These are phyloP conservation scores for Carallia pectinifolia DNA, from an alignment of 345 rosid species.

Conservation along the genomic window DNA sequence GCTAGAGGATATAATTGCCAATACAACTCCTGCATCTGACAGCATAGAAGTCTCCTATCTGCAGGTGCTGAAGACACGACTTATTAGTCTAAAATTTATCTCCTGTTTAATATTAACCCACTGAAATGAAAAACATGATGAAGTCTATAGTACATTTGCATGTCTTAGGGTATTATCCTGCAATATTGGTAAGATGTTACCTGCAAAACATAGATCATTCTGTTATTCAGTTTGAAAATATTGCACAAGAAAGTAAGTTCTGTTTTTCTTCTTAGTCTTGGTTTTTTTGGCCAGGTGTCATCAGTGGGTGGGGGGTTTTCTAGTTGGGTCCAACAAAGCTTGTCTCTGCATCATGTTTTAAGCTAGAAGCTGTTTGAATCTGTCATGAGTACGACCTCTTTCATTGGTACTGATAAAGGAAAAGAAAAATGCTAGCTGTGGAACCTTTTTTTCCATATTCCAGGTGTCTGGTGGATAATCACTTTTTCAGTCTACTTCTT, in stretches of 20 bases:
- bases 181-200: not conserved
- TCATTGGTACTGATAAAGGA: not conserved
- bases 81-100: too few species aligned
- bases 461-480: constrained; percentile 1
- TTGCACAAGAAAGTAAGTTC: too few species aligned
- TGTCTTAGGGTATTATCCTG: not conserved
- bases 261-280: too few species aligned
- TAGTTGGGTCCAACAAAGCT: too few species aligned
- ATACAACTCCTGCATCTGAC: constrained; percentile 48
- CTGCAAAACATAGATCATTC: too few species aligned
- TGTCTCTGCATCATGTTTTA: not conserved
- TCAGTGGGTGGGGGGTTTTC: too few species aligned
- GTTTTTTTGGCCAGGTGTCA: too few species aligned
- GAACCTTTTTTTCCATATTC: not conserved
- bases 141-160: not conserved
- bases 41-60: constrained; percentile 76
- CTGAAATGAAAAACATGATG: constrained; percentile 5
- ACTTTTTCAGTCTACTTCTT: constrained; percentile 1
- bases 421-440: not conserved
- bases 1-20: constrained; percentile 67
- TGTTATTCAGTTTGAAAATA: too few species aligned
- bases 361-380: not conserved
- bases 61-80: constrained; percentile 51
- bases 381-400: not conserved
- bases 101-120: not conserved